These are phyloP conservation scores for Exobasidium rhododendri DNA, from an alignment of 1,284 basidiomycete genomes.

Conservation along the genomic window DNA sequence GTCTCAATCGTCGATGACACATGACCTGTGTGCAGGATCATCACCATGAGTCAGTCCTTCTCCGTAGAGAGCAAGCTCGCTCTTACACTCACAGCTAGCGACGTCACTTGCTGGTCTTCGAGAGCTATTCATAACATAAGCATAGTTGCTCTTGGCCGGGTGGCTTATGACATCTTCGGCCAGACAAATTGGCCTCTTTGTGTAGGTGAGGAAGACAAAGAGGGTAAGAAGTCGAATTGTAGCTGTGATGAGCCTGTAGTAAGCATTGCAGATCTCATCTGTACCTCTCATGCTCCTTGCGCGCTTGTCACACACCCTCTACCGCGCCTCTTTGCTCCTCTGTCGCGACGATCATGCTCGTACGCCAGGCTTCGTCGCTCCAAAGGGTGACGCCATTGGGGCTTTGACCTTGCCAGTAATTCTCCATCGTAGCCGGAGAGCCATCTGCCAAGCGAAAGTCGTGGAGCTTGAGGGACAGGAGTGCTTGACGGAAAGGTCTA, in stretches of 20 bases:
- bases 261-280: not conserved
- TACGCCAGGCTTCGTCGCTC: not conserved
- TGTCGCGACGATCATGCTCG: not conserved
- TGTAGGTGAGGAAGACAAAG: constrained; percentile 3
- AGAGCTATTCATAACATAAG: constrained; percentile 11
- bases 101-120: not conserved
- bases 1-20: not conserved
- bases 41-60: not conserved
- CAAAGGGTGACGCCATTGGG: not conserved
- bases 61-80: not conserved
- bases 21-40: not conserved
- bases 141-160: not conserved
- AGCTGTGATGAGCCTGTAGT: not conserved
- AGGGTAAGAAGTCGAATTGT: constrained; percentile 6
- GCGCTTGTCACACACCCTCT: not conserved
- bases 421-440: not conserved
- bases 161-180: constrained; percentile 7
- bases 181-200: not conserved
- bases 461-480: not conserved
- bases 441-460: not conserved
- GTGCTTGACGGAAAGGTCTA: not conserved
- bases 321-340: not conserved
- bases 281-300: not conserved
- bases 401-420: constrained; percentile 8
- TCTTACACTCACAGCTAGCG: not conserved